Evolutionary conservation across 345 rosid species (phyloP).

Genomic region (Psidium guajava): DNA sequence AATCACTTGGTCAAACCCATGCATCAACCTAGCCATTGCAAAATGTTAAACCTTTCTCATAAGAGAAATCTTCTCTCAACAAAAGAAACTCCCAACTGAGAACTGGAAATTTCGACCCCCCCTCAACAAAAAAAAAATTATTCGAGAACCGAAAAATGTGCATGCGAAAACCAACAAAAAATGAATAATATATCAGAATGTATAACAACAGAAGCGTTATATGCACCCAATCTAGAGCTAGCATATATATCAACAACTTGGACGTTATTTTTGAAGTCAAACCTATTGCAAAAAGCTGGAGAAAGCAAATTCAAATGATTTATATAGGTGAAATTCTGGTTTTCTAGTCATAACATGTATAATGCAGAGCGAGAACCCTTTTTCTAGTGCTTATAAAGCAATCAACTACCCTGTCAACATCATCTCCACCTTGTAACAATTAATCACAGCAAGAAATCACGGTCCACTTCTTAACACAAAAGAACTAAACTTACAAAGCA

Average conservation of each 20-base stretch:
- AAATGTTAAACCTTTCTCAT: not conserved
- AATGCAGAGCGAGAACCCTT: not conserved
- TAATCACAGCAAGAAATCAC: not conserved
- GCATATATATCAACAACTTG: not conserved
- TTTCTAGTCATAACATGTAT: not conserved
- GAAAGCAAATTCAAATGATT: not conserved
- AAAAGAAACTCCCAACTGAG: not conserved
- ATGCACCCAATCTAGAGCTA: not conserved
- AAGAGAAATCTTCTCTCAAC: not conserved
- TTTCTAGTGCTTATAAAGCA: not conserved
- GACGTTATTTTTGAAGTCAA: not conserved
- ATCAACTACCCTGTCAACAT: not conserved
- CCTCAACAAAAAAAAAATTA: not conserved
- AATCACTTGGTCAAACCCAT: not conserved
- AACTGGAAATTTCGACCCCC: not conserved
- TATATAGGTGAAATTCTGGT: not conserved
- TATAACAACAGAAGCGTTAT: not conserved
- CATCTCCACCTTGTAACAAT: not conserved
- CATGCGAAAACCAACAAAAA: not conserved
- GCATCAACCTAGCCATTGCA: not conserved
- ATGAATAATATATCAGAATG: not conserved
- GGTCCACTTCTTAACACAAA: not conserved
- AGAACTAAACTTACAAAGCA: not conserved
- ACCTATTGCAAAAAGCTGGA: not conserved
- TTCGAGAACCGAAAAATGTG: not conserved